Base-by-base conservation (phyloP, 768 basidiomycete species). In the Suillus decipiens region DNA sequence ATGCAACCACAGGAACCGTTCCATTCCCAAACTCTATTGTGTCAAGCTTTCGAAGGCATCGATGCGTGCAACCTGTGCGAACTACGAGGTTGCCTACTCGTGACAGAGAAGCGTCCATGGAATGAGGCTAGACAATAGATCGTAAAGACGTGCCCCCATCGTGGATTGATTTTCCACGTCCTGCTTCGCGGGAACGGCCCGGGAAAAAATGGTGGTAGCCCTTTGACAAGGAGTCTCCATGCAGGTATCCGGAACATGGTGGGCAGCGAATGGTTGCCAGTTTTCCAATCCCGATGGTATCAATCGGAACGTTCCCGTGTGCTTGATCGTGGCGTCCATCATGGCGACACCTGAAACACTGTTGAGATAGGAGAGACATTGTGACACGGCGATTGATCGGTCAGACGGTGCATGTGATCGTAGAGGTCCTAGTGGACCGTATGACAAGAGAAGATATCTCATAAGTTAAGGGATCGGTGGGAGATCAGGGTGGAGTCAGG, bases 291-390 rank as follows among this genome's bases (percentile, higher is more conserved):
- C 37, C 8, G 39, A 57, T 41, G 19, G 51, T 19, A n/a, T 42
- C 41, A 57, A 57, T 57, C 56, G 19, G 56, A 57, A 57, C 28
- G 17, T 57, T 57, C 56, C 56, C 37, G 11, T 57, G 55, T 33
- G 31, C 51, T 53, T 53, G 51, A 53, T 53, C 39, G 56, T 57
- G 56, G 39, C 56, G 28, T 41, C 56, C 56, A 31, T 11, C 39
- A 57, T 57, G 56, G 56, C 37, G 17, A 31, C 17, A 41, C 24
- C 24, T 57, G 56, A 42, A 28, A 28, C 47, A 48, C 24, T 42
- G 56, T 42, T 5, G 11, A 57, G 56, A 41, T 57, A 57, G 39
- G 39, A 57, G 56, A 5, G 11, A 10, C 24, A 19, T 31, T 24
- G 28, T 39, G 24, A 19, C 17, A 28, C 17, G 56, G 56, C 1